Evolutionary conservation across 108 stramenopile genomes (phyloP).

Genomic region (Pseudonitzschia multiseries): DNA sequence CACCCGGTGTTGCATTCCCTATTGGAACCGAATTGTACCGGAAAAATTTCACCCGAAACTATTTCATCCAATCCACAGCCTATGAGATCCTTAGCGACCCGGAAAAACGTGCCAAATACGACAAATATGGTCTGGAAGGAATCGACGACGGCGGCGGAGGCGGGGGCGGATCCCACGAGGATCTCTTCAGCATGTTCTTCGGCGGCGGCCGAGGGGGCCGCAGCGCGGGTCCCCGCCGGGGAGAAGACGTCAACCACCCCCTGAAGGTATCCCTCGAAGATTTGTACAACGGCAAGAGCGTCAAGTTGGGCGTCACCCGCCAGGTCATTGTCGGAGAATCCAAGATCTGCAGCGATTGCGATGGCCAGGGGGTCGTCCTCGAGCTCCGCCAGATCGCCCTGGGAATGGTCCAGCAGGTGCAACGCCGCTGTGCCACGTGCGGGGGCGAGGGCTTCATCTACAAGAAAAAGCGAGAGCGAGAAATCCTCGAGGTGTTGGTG

Average conservation of each 20-base stretch:
- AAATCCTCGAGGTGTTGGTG: conserved; percentile 88
- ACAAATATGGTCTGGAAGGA: conserved; percentile 88
- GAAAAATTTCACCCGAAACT: too few species aligned
- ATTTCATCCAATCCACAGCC: conserved; percentile 40
- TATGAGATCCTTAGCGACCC: conserved; percentile 90
- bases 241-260: conserved; percentile 91
- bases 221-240: conserved; percentile 82
- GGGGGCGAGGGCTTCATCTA: conserved; percentile 72
- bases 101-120: conserved; percentile 87
- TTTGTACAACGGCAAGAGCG: conserved; percentile 96
- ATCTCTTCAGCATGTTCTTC: conserved; percentile 97
- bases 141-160: conserved; percentile 67
- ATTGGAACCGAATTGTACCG: too few species aligned
- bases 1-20: too few species aligned
- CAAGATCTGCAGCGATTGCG: conserved; percentile 67
- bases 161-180: conserved; percentile 61
- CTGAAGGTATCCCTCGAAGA: conserved; percentile 92
- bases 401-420: conserved; percentile 91
- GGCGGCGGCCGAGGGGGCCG: conserved; percentile 75
- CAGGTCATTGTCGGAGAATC: conserved; percentile 84
- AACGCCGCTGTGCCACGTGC: conserved; percentile 73
- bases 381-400: conserved; percentile 88
- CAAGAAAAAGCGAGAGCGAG: conserved; percentile 74
- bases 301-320: conserved; percentile 86
- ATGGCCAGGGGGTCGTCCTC: conserved; percentile 88